Base-by-base conservation (phyloP, 2,329 filamentous ascomycete species). In the Torrubiella hemipterigena region DNA sequence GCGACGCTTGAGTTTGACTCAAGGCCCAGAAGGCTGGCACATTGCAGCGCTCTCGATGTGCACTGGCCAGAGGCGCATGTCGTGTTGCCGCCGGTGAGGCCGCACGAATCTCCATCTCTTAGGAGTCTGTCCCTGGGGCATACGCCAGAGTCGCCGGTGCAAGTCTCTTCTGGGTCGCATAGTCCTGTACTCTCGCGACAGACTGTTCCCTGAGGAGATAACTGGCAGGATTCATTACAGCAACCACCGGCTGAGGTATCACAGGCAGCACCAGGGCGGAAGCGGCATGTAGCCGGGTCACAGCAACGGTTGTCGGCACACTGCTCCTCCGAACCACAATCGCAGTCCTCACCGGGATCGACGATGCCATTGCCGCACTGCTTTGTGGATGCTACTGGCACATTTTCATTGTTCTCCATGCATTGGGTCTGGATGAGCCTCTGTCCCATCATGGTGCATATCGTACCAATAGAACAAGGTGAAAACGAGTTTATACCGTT, bases 351-450 rank as follows among this genome's bases (percentile, higher is more conserved):
- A 40, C 85, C 91, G 13, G 71, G 64, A 58, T 96, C 91, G 30
- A 98, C 91, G 42, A 98, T 96, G 32, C 91, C 91, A 55, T 98
- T 98, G 35, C 91, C 91, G 55, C 91, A 98, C 50, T 87, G 78
- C 44, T 79, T 80, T 33, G 81, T 83, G 0, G 77, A 80, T 43
- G 93, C 83, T 17, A 81, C 91, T 19, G 73, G 69, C 28, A 98
- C 76, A 41, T 82, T 77, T 37, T 72, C 72, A 56, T 94, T 93
- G 49, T 79, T 75, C 12, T 71, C 74, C 11, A 94, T 61, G 51
- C 86, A 94, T 13, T 46, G 56, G 1, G 74, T 75, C 32, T 80
- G 79, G 47, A 91, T 76, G 31, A 72, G 77, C 45, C 80, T 80
- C 36, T 79, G 72, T 26, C 71, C 73, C 32, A 94, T 65, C 8